A percentile compares a stretch with the other conserved stretches of the same genome.
Conservation (phyloP, 73 alveolate species). For the Breviolum minutum region DNA sequence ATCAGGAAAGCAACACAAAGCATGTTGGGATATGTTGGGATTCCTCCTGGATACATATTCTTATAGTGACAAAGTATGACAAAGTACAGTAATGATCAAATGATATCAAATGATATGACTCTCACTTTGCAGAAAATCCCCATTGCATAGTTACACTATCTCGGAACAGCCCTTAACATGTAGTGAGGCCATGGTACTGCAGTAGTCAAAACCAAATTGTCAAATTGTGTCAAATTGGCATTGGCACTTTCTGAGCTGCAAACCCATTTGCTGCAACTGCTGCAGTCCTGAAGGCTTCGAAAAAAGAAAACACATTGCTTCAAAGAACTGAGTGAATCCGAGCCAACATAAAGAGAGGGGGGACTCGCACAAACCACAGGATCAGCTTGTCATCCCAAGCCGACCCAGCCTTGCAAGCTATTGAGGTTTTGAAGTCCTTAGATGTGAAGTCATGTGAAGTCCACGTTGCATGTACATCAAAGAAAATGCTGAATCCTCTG, state of each 20-base stretch:
- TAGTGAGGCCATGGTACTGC: not conserved
- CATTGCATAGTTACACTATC: no score
- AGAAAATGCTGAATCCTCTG: no score
- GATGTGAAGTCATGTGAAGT: not conserved
- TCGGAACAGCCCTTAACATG: no score
- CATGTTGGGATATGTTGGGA: not conserved
- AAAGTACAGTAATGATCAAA: no score
- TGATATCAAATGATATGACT: no score
- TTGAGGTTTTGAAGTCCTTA: constrained; percentile 32
- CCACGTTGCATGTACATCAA: no score
- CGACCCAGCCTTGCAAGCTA: constrained; percentile 19
- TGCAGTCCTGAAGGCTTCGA: not conserved
- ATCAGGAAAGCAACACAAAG: not conserved
- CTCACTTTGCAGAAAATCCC: no score
- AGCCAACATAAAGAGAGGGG: no score
- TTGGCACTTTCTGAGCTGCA: not conserved
- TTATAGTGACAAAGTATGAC: no score
- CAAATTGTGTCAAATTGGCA: not conserved
- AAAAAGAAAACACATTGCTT: not conserved
- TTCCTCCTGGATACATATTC: not conserved
- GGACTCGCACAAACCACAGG: no score
- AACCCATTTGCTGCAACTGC: constrained; percentile 48
- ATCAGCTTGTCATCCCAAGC: no score
- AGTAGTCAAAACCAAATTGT: not conserved
- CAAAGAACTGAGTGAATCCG: no score